phyloP scores from a whole-genome alignment of 164 flowering plant genomes.

The Magnolia sinica region DNA sequence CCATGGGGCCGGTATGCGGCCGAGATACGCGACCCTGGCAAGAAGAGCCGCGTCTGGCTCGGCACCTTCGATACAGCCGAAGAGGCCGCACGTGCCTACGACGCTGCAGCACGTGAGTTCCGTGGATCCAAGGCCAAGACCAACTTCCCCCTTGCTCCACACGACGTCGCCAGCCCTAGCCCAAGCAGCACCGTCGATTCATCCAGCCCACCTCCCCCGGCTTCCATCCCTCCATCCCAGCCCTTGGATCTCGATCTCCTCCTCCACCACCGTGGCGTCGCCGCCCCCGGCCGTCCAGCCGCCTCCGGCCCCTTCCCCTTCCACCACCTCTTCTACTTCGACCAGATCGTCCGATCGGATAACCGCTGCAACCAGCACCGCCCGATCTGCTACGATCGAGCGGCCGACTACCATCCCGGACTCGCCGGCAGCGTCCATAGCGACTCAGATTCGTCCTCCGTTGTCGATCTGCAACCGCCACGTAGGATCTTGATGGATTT shows the following conservation, averaged over 20 bases:
- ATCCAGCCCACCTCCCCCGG: constrained; percentile 23
- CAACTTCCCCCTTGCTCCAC: constrained; percentile 39
- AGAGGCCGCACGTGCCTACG: constrained; percentile 73
- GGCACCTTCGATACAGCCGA: constrained; percentile 72
- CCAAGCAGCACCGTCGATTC: constrained; percentile 74
- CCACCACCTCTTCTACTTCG: constrained; percentile 31
- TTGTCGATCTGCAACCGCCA: constrained; percentile 27
- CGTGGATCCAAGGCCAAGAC: constrained; percentile 71
- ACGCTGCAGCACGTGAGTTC: constrained; percentile 62
- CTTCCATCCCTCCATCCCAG: constrained; percentile 8
- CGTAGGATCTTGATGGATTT: constrained; percentile 21
- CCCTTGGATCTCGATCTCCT: constrained; percentile 34
- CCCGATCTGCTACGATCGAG: background rate
- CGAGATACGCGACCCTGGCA: constrained; percentile 72
- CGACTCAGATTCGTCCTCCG: constrained; percentile 61
- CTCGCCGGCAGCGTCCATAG: constrained; percentile 31
- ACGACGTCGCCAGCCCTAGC: constrained; percentile 46
- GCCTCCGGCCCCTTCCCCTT: constrained; percentile 16
- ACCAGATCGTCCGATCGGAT: constrained; percentile 26
- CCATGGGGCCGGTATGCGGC: constrained; percentile 89
- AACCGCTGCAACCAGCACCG: background rate
- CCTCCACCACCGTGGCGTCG: background rate
- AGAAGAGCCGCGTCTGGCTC: constrained; percentile 77
- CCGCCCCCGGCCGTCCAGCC: constrained; percentile 12
- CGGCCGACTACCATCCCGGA: constrained; percentile 11